These are phyloP conservation scores for Colletotrichum sp. DNA, from an alignment of 2,329 filamentous ascomycete species.

Conservation along the genomic window DNA sequence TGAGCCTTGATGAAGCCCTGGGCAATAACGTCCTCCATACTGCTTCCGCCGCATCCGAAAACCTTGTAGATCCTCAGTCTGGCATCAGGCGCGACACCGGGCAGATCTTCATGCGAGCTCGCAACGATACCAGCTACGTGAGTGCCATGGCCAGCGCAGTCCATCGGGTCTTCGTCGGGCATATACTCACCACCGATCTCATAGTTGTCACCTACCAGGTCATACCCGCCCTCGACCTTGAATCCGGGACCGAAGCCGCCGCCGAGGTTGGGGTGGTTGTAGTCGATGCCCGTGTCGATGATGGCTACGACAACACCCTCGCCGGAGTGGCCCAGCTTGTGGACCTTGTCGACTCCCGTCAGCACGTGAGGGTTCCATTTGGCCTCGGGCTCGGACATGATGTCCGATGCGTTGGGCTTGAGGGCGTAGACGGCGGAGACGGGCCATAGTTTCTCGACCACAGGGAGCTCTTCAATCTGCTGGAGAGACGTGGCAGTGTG, in stretches of 20 bases:
- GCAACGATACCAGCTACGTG: background rate
- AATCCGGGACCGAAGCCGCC: slow-evolving; percentile 56
- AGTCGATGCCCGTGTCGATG: slow-evolving; percentile 49
- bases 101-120: slow-evolving; percentile 35
- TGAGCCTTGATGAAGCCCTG: slow-evolving; percentile 20
- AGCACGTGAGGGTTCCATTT: slow-evolving; percentile 3
- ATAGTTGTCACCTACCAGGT: background rate
- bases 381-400: background rate
- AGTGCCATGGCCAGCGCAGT: slow-evolving; percentile 30
- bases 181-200: slow-evolving; percentile 31
- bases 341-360: background rate
- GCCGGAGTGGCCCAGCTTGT: background rate
- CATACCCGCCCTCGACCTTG: slow-evolving; percentile 47
- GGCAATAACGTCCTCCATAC: slow-evolving; percentile 16
- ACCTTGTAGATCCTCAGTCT: slow-evolving; percentile 45
- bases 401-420: background rate
- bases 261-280: slow-evolving; percentile 55
- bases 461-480: background rate
- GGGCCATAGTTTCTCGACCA: background rate
- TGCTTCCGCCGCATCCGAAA: slow-evolving; percentile 30
- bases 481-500: background rate
- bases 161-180: slow-evolving; percentile 45
- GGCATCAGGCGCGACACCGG: slow-evolving; percentile 45
- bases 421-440: background rate
- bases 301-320: slow-evolving; percentile 1